Conservation (phyloP, 495 filamentous ascomycete genomes). For the Thermothielavioides terrestris region DNA sequence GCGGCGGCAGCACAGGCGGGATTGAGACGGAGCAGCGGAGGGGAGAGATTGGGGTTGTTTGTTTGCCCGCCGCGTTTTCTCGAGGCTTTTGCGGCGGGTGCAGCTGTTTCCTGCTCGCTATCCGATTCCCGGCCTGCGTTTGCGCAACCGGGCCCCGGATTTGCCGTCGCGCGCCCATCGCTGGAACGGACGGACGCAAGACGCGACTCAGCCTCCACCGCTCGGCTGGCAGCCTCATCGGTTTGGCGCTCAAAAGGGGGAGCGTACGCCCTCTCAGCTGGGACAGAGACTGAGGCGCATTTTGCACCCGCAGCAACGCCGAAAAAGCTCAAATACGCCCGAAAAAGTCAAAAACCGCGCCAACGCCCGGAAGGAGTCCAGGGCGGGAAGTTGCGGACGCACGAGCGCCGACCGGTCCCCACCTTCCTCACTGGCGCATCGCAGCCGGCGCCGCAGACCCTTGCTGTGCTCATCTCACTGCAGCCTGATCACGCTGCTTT, state of each 20-base stretch:
- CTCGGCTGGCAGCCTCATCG: not conserved
- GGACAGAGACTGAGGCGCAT: not conserved
- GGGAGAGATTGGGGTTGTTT: slow-evolving; percentile 4
- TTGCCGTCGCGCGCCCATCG: slow-evolving; percentile 1
- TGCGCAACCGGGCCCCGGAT: slow-evolving; percentile 3
- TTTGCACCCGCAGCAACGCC: not conserved
- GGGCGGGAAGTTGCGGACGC: slow-evolving; percentile 15
- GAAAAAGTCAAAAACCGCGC: not conserved
- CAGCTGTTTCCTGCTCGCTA: slow-evolving; percentile 1
- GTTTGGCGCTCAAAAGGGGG: not conserved
- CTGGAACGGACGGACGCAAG: not conserved
- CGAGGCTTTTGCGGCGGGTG: not conserved
- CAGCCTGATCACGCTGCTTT: slow-evolving; percentile 25
- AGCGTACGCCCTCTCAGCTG: not conserved
- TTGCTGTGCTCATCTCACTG: slow-evolving; percentile 14
- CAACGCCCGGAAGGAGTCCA: slow-evolving; percentile 5
- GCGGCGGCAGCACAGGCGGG: not conserved
- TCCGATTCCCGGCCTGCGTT: slow-evolving; percentile 3
- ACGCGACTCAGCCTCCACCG: slow-evolving; percentile 5
- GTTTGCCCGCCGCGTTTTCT: not conserved
- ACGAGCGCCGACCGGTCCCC: slow-evolving; percentile 18
- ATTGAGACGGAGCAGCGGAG: not conserved
- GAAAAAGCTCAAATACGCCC: slow-evolving; percentile 1
- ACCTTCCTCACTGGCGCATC: slow-evolving; percentile 20
- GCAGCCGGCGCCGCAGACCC: slow-evolving; percentile 11